A percentile compares a stretch with the other conserved stretches of the same genome.
These are phyloP conservation scores for Naganishia antarctica DNA, from an alignment of 768 basidiomycete species.

Conservation along the genomic window DNA sequence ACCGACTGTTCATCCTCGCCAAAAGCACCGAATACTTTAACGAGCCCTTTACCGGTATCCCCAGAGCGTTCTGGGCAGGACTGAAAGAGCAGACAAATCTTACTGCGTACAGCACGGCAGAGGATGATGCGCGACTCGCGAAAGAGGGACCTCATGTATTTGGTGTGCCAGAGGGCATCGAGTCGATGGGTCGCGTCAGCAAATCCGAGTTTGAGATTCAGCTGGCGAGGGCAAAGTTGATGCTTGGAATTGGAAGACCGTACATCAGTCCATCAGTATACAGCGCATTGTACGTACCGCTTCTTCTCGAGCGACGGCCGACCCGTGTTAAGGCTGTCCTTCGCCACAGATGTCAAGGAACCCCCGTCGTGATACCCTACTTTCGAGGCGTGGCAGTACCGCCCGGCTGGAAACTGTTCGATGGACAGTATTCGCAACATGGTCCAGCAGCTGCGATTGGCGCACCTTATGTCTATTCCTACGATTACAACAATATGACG, in stretches of 20 bases:
- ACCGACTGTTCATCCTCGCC: conserved; percentile 40
- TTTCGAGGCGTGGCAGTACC: conserved; percentile 29
- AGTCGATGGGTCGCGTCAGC: conserved; percentile 31
- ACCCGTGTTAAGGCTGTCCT: too few species aligned
- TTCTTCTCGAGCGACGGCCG: neutral
- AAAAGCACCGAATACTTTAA: conserved; percentile 45
- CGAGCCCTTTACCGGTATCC: conserved; percentile 30
- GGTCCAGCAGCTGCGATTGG: conserved; percentile 44
- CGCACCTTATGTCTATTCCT: conserved; percentile 46
- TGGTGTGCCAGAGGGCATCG: conserved; percentile 40
- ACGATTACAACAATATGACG: conserved; percentile 37
- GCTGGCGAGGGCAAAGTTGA: conserved; percentile 38
- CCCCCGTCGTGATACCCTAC: conserved; percentile 43
- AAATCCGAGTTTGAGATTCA: conserved; percentile 36
- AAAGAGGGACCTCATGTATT: neutral
- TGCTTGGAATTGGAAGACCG: conserved; percentile 45
- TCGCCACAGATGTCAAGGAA: conserved; percentile 42
- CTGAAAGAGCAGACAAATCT: conserved; percentile 30
- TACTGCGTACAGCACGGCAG: conserved; percentile 35
- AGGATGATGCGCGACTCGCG: conserved; percentile 28
- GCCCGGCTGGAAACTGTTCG: conserved; percentile 40
- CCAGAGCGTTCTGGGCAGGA: conserved; percentile 33
- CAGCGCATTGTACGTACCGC: conserved; percentile 40
- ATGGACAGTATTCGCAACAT: conserved; percentile 37
- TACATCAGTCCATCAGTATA: conserved; percentile 46